Evolutionary conservation across 352 stramenopile species (phyloP).

Genomic region (Globisporangium carolinianum): DNA sequence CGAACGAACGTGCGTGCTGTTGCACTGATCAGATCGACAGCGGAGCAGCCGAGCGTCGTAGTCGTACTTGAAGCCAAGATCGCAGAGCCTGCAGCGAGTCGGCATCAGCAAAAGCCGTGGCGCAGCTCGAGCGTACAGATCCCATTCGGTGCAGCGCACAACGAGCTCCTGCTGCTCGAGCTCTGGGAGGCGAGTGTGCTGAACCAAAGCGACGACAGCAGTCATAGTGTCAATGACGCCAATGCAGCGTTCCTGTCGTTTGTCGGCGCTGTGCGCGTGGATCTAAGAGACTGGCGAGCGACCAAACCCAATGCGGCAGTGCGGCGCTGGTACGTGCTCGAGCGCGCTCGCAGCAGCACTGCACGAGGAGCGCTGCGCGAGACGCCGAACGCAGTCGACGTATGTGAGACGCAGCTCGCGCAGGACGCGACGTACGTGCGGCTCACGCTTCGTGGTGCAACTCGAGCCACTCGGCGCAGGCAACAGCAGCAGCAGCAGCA

Average conservation of each 20-base stretch:
- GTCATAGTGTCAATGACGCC: too few species aligned
- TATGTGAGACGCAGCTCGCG: slow-evolving; percentile 1
- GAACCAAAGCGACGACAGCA: too few species aligned
- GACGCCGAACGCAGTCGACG: slow-evolving; percentile 5
- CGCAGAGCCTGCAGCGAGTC: neutral
- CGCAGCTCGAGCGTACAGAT: neutral
- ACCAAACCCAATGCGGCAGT: neutral
- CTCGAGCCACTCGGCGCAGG: neutral
- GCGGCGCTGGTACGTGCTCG: slow-evolving; percentile 10
- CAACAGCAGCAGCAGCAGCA: neutral
- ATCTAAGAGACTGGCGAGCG: slow-evolving; percentile 2
- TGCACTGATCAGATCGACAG: too few species aligned
- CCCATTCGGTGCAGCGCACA: neutral
- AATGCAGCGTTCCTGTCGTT: slow-evolving; percentile 3
- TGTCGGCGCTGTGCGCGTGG: slow-evolving; percentile 1
- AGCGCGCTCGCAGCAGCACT: neutral
- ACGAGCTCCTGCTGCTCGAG: neutral
- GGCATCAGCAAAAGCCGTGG: neutral
- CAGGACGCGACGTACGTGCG: slow-evolving; percentile 1
- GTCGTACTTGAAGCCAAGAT: slow-evolving; percentile 4
- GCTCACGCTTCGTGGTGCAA: neutral
- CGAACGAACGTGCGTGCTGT: too few species aligned
- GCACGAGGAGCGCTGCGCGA: neutral
- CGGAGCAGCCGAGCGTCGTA: too few species aligned
- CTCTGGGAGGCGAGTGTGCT: slow-evolving; percentile 2